Percentiles rank a stretch among this genome's conserved stretches.
These are phyloP conservation scores for Solanum corneliomulleri DNA, from an alignment of 257 asterid genomes.

Conservation along the genomic window DNA sequence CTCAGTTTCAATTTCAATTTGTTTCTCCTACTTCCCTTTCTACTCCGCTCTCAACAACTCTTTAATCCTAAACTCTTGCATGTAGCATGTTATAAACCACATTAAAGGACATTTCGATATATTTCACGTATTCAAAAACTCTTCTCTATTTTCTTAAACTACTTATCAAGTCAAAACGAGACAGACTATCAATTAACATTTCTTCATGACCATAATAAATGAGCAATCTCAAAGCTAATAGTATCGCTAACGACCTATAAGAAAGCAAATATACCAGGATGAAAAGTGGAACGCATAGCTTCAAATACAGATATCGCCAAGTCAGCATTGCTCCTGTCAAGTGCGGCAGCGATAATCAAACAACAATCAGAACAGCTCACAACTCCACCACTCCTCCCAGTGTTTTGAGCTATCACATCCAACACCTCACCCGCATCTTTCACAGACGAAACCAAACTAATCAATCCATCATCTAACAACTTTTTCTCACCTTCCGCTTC, in stretches of 20 bases:
- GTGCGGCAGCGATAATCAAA: slow-evolving; percentile 60
- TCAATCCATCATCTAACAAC: slow-evolving; percentile 38
- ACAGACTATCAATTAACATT: background rate
- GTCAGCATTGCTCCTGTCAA: slow-evolving; percentile 78
- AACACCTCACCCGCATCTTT: slow-evolving; percentile 49
- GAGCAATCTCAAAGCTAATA: background rate
- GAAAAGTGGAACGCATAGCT: slow-evolving; percentile 78
- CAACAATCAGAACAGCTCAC: slow-evolving; percentile 45
- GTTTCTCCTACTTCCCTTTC: background rate
- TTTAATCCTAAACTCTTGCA: background rate
- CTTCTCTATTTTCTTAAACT: background rate
- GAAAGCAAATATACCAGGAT: slow-evolving; percentile 27
- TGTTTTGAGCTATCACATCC: slow-evolving; percentile 31
- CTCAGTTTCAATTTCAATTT: background rate
- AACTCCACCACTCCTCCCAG: slow-evolving; percentile 29
- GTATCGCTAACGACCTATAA: background rate
- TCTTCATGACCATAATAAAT: background rate
- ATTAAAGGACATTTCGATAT: background rate
- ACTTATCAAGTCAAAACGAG: background rate
- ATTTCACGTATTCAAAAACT: background rate
- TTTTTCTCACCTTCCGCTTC: slow-evolving; percentile 4
- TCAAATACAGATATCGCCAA: slow-evolving; percentile 77
- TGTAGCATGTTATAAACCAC: background rate
- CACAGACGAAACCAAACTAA: slow-evolving; percentile 37
- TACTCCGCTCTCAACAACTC: background rate